Conservation (phyloP, 106 monocot species). For the Platanthera zijinensis region DNA sequence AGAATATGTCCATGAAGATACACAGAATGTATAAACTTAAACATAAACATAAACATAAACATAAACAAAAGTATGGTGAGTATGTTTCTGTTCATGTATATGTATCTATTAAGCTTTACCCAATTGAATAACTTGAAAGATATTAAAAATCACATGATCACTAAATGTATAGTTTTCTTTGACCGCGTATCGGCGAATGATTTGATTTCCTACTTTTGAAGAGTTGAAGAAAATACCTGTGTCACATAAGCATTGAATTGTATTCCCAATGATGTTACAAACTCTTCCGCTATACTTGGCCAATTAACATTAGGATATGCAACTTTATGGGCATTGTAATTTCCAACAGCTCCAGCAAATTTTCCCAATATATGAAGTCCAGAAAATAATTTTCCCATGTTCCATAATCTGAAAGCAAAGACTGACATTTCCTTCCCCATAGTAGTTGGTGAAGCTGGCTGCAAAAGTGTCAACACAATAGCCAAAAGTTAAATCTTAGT, state of each 20-base stretch:
- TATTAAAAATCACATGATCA: too few species aligned
- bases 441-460: conserved; percentile 98
- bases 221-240: conserved; percentile 26
- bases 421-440: conserved; percentile 95
- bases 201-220: conserved; percentile 75
- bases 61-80: not conserved
- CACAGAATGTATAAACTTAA: not conserved
- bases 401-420: conserved; percentile 64
- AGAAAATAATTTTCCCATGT: conserved; percentile 43
- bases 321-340: conserved; percentile 90
- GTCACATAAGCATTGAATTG: conserved; percentile 58
- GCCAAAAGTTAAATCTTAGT: not conserved
- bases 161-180: not conserved
- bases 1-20: not conserved
- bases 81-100: conserved; percentile 47
- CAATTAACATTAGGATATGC: conserved; percentile 88
- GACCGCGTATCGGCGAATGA: too few species aligned
- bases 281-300: conserved; percentile 54
- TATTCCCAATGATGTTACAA: conserved; percentile 67
- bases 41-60: not conserved
- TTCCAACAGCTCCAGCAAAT: conserved; percentile 97
- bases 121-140: too few species aligned
- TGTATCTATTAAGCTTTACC: too few species aligned
- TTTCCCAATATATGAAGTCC: conserved; percentile 67
- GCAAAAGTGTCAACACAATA: conserved; percentile 5